Percentiles rank a stretch among this genome's conserved stretches.
Evolutionary conservation across 177 flowering plant genomes (phyloP).

Genomic region (Vitis hybrid): DNA sequence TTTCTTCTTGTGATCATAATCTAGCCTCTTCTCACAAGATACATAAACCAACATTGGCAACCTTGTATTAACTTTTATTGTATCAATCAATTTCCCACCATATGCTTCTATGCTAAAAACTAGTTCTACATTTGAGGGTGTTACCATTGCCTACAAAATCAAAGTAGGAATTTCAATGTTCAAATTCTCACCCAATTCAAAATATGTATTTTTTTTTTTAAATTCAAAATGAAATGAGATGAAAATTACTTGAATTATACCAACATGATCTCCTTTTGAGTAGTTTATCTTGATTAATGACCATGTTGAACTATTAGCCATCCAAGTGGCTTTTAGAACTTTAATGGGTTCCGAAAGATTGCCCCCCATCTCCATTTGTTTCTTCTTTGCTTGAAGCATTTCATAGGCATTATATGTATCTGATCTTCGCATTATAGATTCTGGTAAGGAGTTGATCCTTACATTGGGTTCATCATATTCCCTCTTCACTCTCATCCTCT

Average conservation of each 20-base stretch:
- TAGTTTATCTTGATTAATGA: slow-evolving; percentile 58
- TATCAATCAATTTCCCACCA: slow-evolving; percentile 51
- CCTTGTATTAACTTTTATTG: slow-evolving; percentile 67
- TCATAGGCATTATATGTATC: slow-evolving; percentile 83
- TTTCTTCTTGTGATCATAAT: slow-evolving; percentile 92
- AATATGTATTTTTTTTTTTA: not conserved
- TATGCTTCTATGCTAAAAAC: slow-evolving; percentile 58
- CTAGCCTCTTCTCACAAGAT: slow-evolving; percentile 85
- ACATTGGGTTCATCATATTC: slow-evolving; percentile 62
- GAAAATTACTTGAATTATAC: slow-evolving; percentile 73
- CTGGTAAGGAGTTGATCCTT: slow-evolving; percentile 80
- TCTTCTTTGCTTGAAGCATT: slow-evolving; percentile 64
- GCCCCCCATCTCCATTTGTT: slow-evolving; percentile 61
- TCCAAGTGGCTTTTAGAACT: slow-evolving; percentile 85
- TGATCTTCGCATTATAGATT: slow-evolving; percentile 70
- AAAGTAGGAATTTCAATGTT: not conserved
- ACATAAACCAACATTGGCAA: slow-evolving; percentile 91
- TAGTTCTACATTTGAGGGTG: slow-evolving; percentile 74
- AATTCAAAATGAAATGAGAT: not conserved
- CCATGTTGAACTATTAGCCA: slow-evolving; percentile 92
- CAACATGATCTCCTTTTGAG: slow-evolving; percentile 80
- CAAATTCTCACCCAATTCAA: not conserved
- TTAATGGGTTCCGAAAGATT: slow-evolving; percentile 42
- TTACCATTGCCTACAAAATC: slow-evolving; percentile 64
- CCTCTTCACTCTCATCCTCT: no score